Evolutionary conservation across 768 basidiomycete species (phyloP).

Genomic region (Rhizopogon rudus): DNA sequence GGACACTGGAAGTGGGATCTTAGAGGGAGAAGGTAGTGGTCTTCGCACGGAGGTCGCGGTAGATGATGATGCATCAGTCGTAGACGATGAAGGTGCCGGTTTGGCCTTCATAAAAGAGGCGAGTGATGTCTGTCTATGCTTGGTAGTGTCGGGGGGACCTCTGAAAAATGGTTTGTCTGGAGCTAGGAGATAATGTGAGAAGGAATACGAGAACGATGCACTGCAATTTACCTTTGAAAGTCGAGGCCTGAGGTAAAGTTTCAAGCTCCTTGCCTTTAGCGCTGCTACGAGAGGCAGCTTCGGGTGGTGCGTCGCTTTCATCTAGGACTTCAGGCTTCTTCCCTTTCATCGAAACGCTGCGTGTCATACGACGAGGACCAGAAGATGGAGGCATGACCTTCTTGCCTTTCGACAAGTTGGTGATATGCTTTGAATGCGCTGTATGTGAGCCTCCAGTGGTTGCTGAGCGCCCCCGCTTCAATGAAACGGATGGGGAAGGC

Average conservation of each 20-base stretch:
- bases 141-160: constrained; percentile 7
- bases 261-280: neutral
- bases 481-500: neutral
- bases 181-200: neutral
- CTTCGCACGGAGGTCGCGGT: neutral
- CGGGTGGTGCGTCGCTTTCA: neutral
- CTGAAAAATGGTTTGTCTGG: constrained; percentile 11
- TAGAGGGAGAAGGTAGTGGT: constrained; percentile 20
- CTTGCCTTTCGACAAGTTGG: constrained; percentile 3
- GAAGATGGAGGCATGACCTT: neutral
- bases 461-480: neutral
- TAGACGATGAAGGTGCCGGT: constrained; percentile 5
- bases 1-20: constrained; percentile 21
- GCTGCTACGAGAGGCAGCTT: neutral
- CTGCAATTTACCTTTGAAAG: neutral
- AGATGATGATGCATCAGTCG: constrained; percentile 6
- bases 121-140: constrained; percentile 22
- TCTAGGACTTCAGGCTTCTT: constrained; percentile 4
- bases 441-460: neutral
- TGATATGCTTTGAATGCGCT: neutral
- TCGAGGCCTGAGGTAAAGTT: neutral
- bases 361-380: constrained; percentile 19
- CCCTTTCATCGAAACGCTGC: constrained; percentile 24
- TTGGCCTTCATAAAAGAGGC: constrained; percentile 15
- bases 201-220: neutral